Conservation (phyloP, 1,139 yeast genomes). For the Geotrichum bryndzae region DNA sequence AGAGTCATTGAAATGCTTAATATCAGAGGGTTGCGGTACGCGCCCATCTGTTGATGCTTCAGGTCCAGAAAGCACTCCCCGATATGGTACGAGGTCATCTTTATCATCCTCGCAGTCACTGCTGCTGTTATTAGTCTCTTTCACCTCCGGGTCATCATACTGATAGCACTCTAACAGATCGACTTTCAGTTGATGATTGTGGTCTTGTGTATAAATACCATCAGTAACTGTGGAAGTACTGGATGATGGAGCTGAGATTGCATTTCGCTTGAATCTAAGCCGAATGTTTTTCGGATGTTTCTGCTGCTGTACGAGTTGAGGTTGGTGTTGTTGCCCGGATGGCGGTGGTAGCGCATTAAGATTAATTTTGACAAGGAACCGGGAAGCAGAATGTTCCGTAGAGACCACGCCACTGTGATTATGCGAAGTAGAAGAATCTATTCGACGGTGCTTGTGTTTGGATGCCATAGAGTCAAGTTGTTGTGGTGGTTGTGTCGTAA, state of each 20-base stretch:
- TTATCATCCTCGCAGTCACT: neutral
- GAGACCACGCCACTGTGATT: neutral
- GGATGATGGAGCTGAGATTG: neutral
- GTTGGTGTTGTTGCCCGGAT: neutral
- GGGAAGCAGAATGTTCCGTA: neutral
- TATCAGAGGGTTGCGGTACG: slow-evolving; percentile 50
- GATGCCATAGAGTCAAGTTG: neutral
- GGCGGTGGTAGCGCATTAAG: neutral
- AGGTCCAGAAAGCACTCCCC: slow-evolving; percentile 54
- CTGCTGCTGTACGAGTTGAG: neutral
- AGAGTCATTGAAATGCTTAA: slow-evolving; percentile 44
- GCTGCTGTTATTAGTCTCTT: neutral
- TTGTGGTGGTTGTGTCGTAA: neutral
- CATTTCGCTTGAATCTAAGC: neutral
- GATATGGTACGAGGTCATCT: slow-evolving; percentile 42
- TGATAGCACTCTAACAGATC: slow-evolving; percentile 3
- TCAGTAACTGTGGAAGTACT: neutral
- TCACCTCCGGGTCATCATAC: neutral
- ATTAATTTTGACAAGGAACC: neutral
- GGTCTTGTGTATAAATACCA: neutral
- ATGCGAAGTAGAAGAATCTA: neutral
- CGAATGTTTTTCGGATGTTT: neutral
- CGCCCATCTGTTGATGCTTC: slow-evolving; percentile 60
- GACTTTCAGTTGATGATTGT: neutral
- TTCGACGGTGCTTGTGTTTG: neutral